phyloP scores from a whole-genome alignment of 2,329 filamentous ascomycete genomes.

The Stromatinia cepivora region DNA sequence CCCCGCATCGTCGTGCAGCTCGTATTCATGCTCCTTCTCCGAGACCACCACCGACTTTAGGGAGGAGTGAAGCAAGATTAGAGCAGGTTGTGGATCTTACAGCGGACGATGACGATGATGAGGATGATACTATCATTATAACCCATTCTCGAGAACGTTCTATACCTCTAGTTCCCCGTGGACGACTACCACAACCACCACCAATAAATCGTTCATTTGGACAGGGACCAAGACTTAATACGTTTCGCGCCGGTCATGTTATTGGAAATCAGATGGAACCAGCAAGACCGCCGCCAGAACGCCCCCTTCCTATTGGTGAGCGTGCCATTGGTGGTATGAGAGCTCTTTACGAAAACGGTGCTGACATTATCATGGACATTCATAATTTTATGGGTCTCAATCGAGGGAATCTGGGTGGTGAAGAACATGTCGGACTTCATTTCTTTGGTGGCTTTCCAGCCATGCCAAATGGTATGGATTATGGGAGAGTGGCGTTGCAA shows the following conservation, averaged over 20 bases:
- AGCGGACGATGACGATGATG: constrained; percentile 45
- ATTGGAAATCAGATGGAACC: not conserved
- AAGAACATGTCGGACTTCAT: not conserved
- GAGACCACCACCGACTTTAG: constrained; percentile 31
- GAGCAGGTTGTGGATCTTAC: constrained; percentile 55
- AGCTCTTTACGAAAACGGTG: not conserved
- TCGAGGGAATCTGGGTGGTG: not conserved
- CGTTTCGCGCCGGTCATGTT: not conserved
- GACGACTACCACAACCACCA: not conserved
- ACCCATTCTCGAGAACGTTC: constrained; percentile 22
- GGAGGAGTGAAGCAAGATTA: constrained; percentile 36
- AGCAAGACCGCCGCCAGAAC: constrained; percentile 6
- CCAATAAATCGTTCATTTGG: constrained; percentile 1
- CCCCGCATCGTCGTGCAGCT: constrained; percentile 11
- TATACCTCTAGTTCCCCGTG: constrained; percentile 3
- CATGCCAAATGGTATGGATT: constrained; percentile 38
- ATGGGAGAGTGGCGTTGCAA: constrained; percentile 32
- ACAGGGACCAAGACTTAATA: no score
- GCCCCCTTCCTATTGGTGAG: not conserved
- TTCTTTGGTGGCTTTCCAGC: constrained; percentile 20
- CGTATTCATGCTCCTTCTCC: constrained; percentile 21
- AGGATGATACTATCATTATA: constrained; percentile 20
- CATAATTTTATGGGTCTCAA: not conserved
- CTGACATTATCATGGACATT: constrained; percentile 12
- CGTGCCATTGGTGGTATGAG: not conserved